Evolutionary conservation across 192 early-diverging fungal species (phyloP), one percentile per base, ranked within the genome.

Genomic region (Coemansia sp.): DNA sequence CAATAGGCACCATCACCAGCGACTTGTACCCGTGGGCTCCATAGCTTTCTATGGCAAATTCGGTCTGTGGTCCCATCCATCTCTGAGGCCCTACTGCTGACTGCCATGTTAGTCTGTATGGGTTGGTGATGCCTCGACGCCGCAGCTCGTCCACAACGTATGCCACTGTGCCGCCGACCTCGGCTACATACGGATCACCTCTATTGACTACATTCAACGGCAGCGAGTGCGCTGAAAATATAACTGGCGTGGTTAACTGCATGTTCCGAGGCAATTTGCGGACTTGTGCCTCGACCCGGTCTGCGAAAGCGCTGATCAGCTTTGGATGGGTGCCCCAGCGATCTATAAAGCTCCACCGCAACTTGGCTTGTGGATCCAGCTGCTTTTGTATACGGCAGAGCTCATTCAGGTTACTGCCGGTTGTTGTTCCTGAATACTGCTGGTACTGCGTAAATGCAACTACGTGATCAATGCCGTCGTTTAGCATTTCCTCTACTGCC

Each of bases 221-320:
- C 26, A 98, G 71, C 8, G 94, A 96, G 71, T 98, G 96, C 1
- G 96, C 96, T 10, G 94, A 94, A 62, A 98, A 98, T 42, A 98
- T 64, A 31, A 98, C 81, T 6, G 94, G 77, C 20, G 92, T 91
- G 31, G 83, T 74, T 42, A 83, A 61, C 9, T 91, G 86, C 36
- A 84, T 82, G 56, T 90, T 92, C 52, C 86, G 81, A 3, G 56
- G 57, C 40, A 98, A 70, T 30, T 77, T 82, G 14, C 55, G 40
- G 13, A 78, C 43, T 55, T 78, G 64, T 9, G 53, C 69, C 43
- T 90, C 83, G 37, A 98, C 90, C 41, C 89, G 86, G 44, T 81
- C 72, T 0, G 92, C 90, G 70, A 94, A 91, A 49, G 87, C 82
- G 61, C 91, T 81, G 13, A 96, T 67, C 9, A 98, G 86, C 28